phyloP scores from a whole-genome alignment of 192 early-diverging fungal species.

The Coemansia guatemalensis region DNA sequence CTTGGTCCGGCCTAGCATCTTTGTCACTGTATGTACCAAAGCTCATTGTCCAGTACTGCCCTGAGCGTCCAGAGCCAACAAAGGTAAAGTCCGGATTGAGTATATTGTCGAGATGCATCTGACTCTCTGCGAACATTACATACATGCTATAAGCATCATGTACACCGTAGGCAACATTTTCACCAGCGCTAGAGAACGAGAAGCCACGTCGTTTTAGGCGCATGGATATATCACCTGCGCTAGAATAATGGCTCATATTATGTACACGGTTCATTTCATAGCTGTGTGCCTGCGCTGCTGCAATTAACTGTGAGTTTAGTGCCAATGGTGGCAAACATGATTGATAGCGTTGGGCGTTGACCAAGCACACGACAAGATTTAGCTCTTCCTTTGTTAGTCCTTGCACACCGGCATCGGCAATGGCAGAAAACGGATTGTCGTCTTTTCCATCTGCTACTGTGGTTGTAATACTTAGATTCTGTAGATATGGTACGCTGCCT shows the following conservation, averaged over 20 bases:
- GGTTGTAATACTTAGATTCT: conserved; percentile 12
- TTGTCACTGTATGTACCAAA: conserved; percentile 25
- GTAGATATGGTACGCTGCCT: conserved; percentile 34
- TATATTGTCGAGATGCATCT: conserved; percentile 39
- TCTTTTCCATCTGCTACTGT: conserved; percentile 22
- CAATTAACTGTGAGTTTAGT: conserved; percentile 31
- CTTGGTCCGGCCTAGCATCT: conserved; percentile 13
- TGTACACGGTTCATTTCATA: conserved; percentile 45
- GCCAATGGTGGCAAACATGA: conserved; percentile 44
- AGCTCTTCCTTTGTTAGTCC: conserved; percentile 44
- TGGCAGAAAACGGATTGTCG: conserved; percentile 27
- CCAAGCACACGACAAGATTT: conserved; percentile 35
- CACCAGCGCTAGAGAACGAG: conserved; percentile 17
- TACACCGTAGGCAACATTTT: conserved; percentile 27
- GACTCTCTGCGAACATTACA: conserved; percentile 28
- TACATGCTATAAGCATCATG: conserved; percentile 22
- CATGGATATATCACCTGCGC: conserved; percentile 14
- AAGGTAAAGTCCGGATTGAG: conserved; percentile 17
- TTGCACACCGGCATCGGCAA: conserved; percentile 17
- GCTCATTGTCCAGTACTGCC: conserved; percentile 42
- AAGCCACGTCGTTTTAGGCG: conserved; percentile 41
- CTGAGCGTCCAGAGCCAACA: conserved; percentile 44
- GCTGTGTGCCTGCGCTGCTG: conserved; percentile 47
- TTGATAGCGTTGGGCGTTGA: conserved; percentile 43
- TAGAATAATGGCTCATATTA: conserved; percentile 40